These are phyloP conservation scores for Mucor ambiguus DNA, from an alignment of 371 early-diverging fungal species.

Conservation along the genomic window DNA sequence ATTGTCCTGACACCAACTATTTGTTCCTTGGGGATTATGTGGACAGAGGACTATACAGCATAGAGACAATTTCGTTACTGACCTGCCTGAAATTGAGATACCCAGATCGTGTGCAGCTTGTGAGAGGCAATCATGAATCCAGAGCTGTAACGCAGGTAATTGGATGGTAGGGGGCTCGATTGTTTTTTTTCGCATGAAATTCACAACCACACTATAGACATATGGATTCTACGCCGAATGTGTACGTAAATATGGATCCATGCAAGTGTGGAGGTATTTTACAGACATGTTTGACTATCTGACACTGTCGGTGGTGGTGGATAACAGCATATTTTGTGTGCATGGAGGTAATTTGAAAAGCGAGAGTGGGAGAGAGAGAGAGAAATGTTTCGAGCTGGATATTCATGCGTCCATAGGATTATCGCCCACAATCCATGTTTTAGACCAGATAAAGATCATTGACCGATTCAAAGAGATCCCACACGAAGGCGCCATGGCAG, in stretches of 20 bases:
- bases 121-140: constrained; percentile 98
- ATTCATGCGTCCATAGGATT: constrained; percentile 57
- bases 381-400: background rate
- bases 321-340: constrained; percentile 91
- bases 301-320: constrained; percentile 90
- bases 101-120: constrained; percentile 89
- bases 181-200: background rate
- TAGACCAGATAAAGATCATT: constrained; percentile 92
- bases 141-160: constrained; percentile 86
- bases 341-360: constrained; percentile 81
- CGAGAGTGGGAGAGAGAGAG: background rate
- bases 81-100: constrained; percentile 90
- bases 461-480: constrained; percentile 96
- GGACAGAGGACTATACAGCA: constrained; percentile 93
- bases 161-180: background rate
- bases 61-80: constrained; percentile 93
- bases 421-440: constrained; percentile 87
- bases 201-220: constrained; percentile 51
- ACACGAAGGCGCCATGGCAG: constrained; percentile 98
- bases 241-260: constrained; percentile 85
- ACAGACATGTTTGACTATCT: constrained; percentile 96
- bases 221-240: constrained; percentile 99
- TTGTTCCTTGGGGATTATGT: constrained; percentile 98
- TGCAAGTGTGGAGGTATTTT: constrained; percentile 91
- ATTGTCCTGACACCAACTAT: constrained; percentile 92